Evolutionary conservation across 441 rosid species (phyloP).

Genomic region (Gossypium trilobum): DNA sequence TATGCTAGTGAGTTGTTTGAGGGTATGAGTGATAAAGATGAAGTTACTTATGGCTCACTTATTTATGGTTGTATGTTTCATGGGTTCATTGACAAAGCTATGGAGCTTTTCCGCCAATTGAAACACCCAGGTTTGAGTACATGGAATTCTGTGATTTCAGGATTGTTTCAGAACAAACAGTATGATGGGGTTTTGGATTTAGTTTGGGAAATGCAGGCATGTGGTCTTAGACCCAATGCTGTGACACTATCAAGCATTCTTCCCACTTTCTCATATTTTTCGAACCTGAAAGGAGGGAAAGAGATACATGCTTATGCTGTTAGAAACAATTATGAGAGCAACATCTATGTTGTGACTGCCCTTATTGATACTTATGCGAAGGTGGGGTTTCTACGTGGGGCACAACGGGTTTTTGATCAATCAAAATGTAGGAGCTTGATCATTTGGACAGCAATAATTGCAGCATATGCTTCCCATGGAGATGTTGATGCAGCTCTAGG

Average conservation of each 20-base stretch:
- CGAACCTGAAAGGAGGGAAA: constrained; percentile 62
- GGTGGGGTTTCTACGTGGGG: constrained; percentile 51
- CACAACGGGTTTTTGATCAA: constrained; percentile 48
- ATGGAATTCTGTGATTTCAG: constrained; percentile 77
- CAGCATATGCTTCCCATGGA: constrained; percentile 68
- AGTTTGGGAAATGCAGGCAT: constrained; percentile 48
- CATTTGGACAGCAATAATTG: constrained; percentile 74
- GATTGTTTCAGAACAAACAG: constrained; percentile 63
- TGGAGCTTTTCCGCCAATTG: constrained; percentile 44
- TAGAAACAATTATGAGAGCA: constrained; percentile 36
- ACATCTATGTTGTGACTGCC: constrained; percentile 59
- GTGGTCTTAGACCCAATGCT: constrained; percentile 46
- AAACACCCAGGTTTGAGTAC: constrained; percentile 39
- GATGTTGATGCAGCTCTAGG: constrained; percentile 43
- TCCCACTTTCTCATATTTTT: constrained; percentile 42
- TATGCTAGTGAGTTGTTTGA: constrained; percentile 62
- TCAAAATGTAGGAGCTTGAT: constrained; percentile 51
- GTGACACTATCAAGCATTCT: constrained; percentile 64
- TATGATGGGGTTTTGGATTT: constrained; percentile 37
- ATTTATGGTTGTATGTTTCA: constrained; percentile 67
- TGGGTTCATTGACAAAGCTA: constrained; percentile 54
- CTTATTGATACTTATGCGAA: constrained; percentile 63
- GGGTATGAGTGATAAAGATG: constrained; percentile 61
- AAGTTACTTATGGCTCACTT: constrained; percentile 50
- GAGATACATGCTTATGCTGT: constrained; percentile 61